Evolutionary conservation across 139 green algal genomes (phyloP), one percentile per base, ranked within the genome.

Genomic region (Pleodorina starrii): DNA sequence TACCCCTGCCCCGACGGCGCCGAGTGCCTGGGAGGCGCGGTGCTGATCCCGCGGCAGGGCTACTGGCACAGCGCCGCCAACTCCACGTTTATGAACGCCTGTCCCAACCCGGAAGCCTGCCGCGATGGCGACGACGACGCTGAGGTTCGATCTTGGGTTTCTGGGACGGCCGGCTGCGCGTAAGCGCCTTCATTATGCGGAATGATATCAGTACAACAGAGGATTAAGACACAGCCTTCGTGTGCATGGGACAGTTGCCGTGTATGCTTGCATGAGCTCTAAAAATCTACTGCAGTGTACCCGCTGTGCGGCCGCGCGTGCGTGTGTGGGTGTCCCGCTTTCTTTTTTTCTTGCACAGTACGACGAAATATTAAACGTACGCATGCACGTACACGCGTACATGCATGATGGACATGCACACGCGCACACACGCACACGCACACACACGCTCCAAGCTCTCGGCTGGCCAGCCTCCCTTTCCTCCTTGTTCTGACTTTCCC

Each of bases 11-110:
- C 84, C 32, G 76, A 69, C 16, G 69, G 68, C 66, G 89, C 84
- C 40, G 80, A 84, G 36, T 92, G 89, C 84, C 35, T 85, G 14
- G 89, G 89, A 9, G 89, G 89, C 6, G 71, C 84, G 17, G 44
- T 79, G 25, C 16, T 92, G 6, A 44, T 90, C 29, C 89, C 89
- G 0, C 27, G 42, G 1, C 11, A 17, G 10, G 89, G 89, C 16
- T 81, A 35, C 32, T 92, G 89, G 89, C 89, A 92, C 51, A 43
- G 11, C 17, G 78, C 75, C 36, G 84, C 86, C 76, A 90, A 87
- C 76, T 73, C 50, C 50, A 89, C 68, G 6, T 84, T 78, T 48
- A 84, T 92, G 25, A 77, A 90, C 48, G n/a, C 19, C 25, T 92
- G 89, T 68, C 75, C 84, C 66, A 92, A 90, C 66, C 42, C 42